phyloP scores from a whole-genome alignment of 768 basidiomycete species.

The Paxillus rubicundulus region DNA sequence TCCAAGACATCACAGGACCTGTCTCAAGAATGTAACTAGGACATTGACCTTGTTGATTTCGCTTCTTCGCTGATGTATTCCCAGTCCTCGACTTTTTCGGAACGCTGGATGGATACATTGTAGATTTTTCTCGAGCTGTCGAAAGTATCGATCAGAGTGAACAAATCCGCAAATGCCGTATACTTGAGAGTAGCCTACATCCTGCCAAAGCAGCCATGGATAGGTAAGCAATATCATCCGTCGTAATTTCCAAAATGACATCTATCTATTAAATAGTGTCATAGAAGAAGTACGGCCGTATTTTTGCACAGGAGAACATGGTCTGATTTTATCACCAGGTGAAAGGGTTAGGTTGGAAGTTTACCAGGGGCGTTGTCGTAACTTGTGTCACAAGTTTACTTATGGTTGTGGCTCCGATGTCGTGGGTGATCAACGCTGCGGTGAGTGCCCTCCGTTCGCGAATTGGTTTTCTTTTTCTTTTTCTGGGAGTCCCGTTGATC shows the following conservation, averaged over 20 bases:
- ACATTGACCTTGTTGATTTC: background rate
- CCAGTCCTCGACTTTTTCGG: constrained; percentile 15
- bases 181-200: background rate
- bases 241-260: background rate
- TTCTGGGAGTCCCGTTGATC: background rate
- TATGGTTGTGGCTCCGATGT: constrained; percentile 7
- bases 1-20: constrained; percentile 17
- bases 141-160: constrained; percentile 4
- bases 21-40: constrained; percentile 20
- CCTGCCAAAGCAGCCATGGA: constrained; percentile 12
- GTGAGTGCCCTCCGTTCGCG: background rate
- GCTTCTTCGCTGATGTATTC: background rate
- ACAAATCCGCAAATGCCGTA: constrained; percentile 1
- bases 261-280: constrained; percentile 6
- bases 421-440: constrained; percentile 3
- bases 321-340: constrained; percentile 12
- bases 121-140: constrained; percentile 12
- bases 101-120: constrained; percentile 14
- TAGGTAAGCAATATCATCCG: constrained; percentile 1
- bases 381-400: constrained; percentile 16
- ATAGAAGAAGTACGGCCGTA: constrained; percentile 13
- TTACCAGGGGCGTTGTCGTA: constrained; percentile 9
- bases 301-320: background rate
- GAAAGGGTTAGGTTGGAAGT: constrained; percentile 17
- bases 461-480: background rate